Conservation (phyloP, 2,329 filamentous ascomycete genomes). For the Ceratocystis destructans region DNA sequence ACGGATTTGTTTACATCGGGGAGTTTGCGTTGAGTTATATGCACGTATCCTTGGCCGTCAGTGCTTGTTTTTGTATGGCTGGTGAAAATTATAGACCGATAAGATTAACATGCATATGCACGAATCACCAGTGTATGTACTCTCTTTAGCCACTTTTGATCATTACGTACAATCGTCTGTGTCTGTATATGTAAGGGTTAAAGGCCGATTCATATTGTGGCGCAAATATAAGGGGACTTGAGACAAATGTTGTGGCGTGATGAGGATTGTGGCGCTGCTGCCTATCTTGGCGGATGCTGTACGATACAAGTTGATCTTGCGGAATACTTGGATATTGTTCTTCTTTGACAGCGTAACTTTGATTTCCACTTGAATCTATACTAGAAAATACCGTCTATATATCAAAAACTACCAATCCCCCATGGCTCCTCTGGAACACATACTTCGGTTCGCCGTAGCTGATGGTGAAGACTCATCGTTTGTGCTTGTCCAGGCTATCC, state of each 20-base stretch:
- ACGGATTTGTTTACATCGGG: not conserved
- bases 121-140: not conserved
- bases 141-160: slow-evolving; percentile 4
- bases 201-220: not conserved
- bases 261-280: slow-evolving; percentile 12
- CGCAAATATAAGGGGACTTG: not conserved
- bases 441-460: slow-evolving; percentile 47
- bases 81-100: not conserved
- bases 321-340: not conserved
- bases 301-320: slow-evolving; percentile 2
- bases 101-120: not conserved
- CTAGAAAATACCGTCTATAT: too few species aligned
- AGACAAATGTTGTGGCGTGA: too few species aligned
- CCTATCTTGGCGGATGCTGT: not conserved
- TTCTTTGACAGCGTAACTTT: not conserved
- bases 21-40: not conserved
- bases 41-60: not conserved
- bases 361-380: not conserved
- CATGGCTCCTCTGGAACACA: slow-evolving; percentile 19
- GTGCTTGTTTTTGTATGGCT: not conserved
- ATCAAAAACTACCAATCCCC: not conserved
- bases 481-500: slow-evolving; percentile 47
- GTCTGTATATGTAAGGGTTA: not conserved
- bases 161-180: not conserved
- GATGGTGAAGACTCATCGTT: slow-evolving; percentile 36